Evolutionary conservation across 1,139 yeast species (phyloP), one percentile per base, ranked within the genome.

Genomic region (Ashbya aceris): DNA sequence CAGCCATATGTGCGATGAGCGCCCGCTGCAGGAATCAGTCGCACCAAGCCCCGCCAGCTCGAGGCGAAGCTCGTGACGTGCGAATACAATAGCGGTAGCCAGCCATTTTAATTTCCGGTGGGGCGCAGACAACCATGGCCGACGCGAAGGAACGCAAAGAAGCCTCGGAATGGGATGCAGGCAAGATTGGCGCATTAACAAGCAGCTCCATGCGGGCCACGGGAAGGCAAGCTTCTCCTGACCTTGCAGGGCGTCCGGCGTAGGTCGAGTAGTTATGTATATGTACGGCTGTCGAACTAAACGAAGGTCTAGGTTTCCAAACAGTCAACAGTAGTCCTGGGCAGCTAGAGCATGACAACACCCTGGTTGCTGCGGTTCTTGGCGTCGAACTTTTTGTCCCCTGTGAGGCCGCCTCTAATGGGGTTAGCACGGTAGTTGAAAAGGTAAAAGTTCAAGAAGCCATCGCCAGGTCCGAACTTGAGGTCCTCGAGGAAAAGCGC

Each of bases 391-490:
- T 73, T 74, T 45, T 77, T 76, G 13, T 70, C 66, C 29, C 67
- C 62, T 48, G 77, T 78, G 34, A 86, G 67, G 6, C 97, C 98
- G 27, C 96, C 95, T 45, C 70, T 68, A 41, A 91, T 74, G 2
- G 87, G 89, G 66, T 77, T 78, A 6, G 93, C 80, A 58, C 73
- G 79, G 68, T 89, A 91, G 63, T 91, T 91, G 73, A 91, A 93
- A 55, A 93, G 68, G 60, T 91, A 91, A 62, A 83, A 93, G 65
- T 91, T 84, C 58, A 91, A 73, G 60, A 76, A 76, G 1, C 98
- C 99, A 61, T 91, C 97, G 36, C 99, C 99, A 39, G 79, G 76
- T 20, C 96, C 96, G 62, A 93, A 91, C 61, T 86, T 85, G 64
- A 85, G 72, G 40, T 83, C 79, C 32, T 84, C 82, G 52, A 91